phyloP scores from a whole-genome alignment of 1,284 basidiomycete species.

The Ganoderma meredithae region DNA sequence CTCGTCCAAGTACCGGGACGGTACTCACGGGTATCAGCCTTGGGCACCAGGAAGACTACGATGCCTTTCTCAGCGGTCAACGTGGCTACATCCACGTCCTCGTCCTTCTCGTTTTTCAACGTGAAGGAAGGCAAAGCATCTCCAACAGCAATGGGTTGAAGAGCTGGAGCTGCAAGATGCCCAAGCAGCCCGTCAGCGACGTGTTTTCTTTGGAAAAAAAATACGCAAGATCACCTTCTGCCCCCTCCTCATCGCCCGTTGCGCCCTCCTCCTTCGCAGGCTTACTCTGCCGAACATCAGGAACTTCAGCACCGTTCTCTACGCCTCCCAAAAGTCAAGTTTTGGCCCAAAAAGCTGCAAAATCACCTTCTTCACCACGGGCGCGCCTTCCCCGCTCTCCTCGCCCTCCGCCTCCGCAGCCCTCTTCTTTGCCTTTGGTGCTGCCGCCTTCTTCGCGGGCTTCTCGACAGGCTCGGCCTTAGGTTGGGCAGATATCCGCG shows the following conservation, averaged over 20 bases:
- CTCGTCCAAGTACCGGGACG: background rate
- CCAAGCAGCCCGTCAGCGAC: background rate
- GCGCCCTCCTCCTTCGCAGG: slow-evolving; percentile 32
- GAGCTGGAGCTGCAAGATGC: slow-evolving; percentile 9
- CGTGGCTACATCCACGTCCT: slow-evolving; percentile 70
- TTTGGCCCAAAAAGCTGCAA: background rate
- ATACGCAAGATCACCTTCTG: slow-evolving; percentile 14
- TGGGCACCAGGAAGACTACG: slow-evolving; percentile 85
- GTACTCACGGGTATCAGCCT: slow-evolving; percentile 82
- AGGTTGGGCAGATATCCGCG: slow-evolving; percentile 42
- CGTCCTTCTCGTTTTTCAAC: slow-evolving; percentile 82
- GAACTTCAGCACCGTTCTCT: background rate
- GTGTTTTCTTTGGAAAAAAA: background rate
- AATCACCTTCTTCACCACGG: slow-evolving; percentile 41
- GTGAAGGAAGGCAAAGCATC: slow-evolving; percentile 78
- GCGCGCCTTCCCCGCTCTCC: slow-evolving; percentile 31
- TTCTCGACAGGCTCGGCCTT: slow-evolving; percentile 36
- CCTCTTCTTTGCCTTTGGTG: slow-evolving; percentile 36
- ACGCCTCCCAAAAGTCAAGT: background rate
- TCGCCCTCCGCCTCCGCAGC: slow-evolving; percentile 33
- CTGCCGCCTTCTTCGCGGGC: slow-evolving; percentile 31
- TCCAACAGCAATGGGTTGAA: slow-evolving; percentile 68
- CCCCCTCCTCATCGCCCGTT: slow-evolving; percentile 18
- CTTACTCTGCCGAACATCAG: slow-evolving; percentile 29
- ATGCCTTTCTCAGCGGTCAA: slow-evolving; percentile 76